phyloP scores from a whole-genome alignment of 73 alveolate species.

The Symbiodinium pilosum region DNA sequence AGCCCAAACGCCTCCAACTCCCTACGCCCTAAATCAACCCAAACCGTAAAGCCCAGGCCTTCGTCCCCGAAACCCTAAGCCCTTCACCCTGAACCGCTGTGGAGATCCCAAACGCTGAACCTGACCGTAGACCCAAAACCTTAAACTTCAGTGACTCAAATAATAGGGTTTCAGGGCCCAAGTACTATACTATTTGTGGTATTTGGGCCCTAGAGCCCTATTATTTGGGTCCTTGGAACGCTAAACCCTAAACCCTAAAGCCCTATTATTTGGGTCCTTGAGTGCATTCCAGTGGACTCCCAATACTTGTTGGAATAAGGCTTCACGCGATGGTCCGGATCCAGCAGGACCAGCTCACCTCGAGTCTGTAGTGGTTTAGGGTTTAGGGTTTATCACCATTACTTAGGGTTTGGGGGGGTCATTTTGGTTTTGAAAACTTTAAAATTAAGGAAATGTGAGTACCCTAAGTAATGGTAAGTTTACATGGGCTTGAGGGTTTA shows the following conservation, averaged over 20 bases:
- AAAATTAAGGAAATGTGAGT: no score
- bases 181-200: no score
- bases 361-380: not conserved
- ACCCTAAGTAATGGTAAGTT: no score
- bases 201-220: no score
- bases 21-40: not conserved
- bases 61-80: not conserved
- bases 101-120: no score
- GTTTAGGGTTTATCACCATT: not conserved
- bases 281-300: not conserved
- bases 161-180: not conserved
- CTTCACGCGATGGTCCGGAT: constrained; percentile 56
- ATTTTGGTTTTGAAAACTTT: no score
- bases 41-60: not conserved
- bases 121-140: no score
- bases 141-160: no score
- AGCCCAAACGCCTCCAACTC: not conserved
- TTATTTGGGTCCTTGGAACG: no score
- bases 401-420: not conserved
- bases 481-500: not conserved
- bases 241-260: not conserved
- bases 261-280: not conserved
- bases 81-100: no score
- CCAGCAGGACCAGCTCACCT: constrained; percentile 76
- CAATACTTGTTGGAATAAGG: constrained; percentile 33